Conservation (phyloP, 148 eudicot genomes). For the Rhododendron ovatum region DNA sequence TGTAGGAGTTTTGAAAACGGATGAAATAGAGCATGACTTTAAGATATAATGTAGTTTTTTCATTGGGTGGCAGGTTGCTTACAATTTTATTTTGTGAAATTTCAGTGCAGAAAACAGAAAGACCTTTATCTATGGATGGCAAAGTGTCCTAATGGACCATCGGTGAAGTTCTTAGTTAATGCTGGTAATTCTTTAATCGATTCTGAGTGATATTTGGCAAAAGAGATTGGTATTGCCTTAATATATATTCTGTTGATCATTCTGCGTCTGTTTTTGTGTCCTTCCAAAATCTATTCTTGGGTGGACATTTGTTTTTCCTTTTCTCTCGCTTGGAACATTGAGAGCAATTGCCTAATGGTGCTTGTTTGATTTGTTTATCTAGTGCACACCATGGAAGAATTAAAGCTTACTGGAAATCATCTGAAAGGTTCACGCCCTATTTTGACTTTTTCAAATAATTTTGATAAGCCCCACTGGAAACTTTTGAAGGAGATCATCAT, state of each 20-base stretch:
- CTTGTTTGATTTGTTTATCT: background rate
- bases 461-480: constrained; percentile 87
- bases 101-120: constrained; percentile 89
- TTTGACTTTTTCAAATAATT: constrained; percentile 74
- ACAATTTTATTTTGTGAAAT: background rate
- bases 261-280: background rate
- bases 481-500: constrained; percentile 73
- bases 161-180: constrained; percentile 89
- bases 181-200: constrained; percentile 49
- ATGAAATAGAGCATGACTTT: background rate
- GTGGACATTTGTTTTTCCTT: background rate
- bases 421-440: constrained; percentile 87
- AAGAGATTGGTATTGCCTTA: background rate
- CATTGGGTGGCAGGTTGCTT: background rate
- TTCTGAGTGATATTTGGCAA: background rate
- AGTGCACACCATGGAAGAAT: constrained; percentile 98
- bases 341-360: background rate
- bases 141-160: constrained; percentile 94
- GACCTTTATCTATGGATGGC: constrained; percentile 97
- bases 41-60: background rate
- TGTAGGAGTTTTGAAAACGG: background rate
- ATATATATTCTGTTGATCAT: background rate
- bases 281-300: background rate
- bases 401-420: constrained; percentile 94
- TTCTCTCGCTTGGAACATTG: background rate